These are phyloP conservation scores for Solanum neorickii DNA, from an alignment of 257 asterid genomes.

Conservation along the genomic window DNA sequence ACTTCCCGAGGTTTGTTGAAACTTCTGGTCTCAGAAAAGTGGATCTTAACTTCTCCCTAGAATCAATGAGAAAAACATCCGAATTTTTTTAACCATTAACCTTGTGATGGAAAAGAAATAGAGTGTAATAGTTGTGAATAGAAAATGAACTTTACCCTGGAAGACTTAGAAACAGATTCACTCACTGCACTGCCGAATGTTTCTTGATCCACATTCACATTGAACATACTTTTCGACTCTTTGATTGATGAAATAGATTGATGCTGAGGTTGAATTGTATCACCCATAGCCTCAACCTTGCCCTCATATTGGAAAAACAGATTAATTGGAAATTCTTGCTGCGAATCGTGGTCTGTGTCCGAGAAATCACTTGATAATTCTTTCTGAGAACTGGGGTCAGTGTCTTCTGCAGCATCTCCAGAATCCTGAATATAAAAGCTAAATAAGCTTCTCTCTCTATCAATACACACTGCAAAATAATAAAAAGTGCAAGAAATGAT, in stretches of 20 bases:
- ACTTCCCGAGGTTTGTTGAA: slow-evolving; percentile 2
- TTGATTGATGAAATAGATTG: slow-evolving; percentile 14
- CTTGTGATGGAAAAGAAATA: background rate
- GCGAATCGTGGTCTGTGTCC: background rate
- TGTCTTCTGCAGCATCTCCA: background rate
- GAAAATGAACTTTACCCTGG: slow-evolving; percentile 8
- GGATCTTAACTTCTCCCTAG: slow-evolving; percentile 22
- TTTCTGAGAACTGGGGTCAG: background rate
- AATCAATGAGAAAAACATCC: slow-evolving; percentile 1
- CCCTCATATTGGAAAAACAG: slow-evolving; percentile 3
- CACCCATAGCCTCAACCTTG: slow-evolving; percentile 10
- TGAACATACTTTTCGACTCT: slow-evolving; percentile 8
- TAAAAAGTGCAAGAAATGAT: background rate
- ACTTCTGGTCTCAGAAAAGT: slow-evolving; percentile 12
- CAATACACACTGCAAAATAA: slow-evolving; percentile 15
- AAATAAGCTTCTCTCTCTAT: slow-evolving; percentile 16
- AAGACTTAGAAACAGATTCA: background rate
- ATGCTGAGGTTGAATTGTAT: slow-evolving; percentile 16
- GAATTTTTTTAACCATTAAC: background rate
- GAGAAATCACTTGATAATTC: background rate
- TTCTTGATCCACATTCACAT: slow-evolving; percentile 12
- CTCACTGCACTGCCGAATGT: background rate
- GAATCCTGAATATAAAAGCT: slow-evolving; percentile 2
- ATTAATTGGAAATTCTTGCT: slow-evolving; percentile 10
- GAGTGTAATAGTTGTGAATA: background rate